A percentile compares a stretch with the other conserved stretches of the same genome.
phyloP scores from a whole-genome alignment of 1,139 yeast genomes.

The Hemisphaericaspora xylofermentans region DNA sequence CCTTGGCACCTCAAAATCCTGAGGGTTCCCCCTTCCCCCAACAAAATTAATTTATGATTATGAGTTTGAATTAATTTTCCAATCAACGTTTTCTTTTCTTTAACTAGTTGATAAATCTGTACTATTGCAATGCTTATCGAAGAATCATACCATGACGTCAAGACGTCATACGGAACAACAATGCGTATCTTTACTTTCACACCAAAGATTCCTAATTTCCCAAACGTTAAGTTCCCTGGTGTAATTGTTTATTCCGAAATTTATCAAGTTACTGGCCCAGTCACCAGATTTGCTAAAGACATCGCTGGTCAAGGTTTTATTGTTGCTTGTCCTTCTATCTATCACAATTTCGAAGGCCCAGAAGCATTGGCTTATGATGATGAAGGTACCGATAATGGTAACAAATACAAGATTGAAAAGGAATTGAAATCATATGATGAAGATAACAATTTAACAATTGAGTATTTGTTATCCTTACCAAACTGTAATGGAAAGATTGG shows the following conservation, averaged over 20 bases:
- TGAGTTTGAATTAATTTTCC: neutral
- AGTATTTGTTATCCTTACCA: conserved; percentile 53
- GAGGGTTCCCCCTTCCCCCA: neutral
- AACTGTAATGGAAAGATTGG: conserved; percentile 77
- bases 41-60: neutral
- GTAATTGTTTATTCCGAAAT: conserved; percentile 79
- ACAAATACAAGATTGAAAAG: conserved; percentile 63
- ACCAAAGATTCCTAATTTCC: conserved; percentile 70
- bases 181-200: conserved; percentile 67
- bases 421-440: conserved; percentile 75
- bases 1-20: no score
- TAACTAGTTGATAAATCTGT: neutral
- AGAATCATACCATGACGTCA: conserved; percentile 64
- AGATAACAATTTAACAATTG: conserved; percentile 64
- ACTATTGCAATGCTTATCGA: conserved; percentile 56
- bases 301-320: conserved; percentile 81
- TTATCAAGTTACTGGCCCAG: conserved; percentile 81
- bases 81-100: neutral
- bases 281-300: conserved; percentile 70
- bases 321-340: conserved; percentile 75
- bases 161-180: conserved; percentile 64
- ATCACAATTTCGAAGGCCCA: conserved; percentile 67
- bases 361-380: conserved; percentile 70
- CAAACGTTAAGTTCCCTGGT: conserved; percentile 75
- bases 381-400: conserved; percentile 77